A percentile compares a stretch with the other conserved stretches of the same genome.
Conservation (phyloP, 331 rosid species). For the Pyrus hybrid region DNA sequence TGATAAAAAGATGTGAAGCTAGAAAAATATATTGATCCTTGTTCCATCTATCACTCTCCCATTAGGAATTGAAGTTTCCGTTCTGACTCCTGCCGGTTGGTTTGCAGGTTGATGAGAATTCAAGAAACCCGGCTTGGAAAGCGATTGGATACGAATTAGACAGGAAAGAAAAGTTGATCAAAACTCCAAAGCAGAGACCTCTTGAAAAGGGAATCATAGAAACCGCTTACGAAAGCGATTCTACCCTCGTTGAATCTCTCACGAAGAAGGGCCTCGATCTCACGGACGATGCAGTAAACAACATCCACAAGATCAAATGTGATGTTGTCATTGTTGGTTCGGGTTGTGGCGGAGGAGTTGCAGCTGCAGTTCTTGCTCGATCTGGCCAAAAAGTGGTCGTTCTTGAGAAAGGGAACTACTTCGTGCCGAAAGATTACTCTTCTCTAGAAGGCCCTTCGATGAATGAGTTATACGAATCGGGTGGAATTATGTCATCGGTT, state of each 20-base stretch:
- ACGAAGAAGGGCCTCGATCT: conserved; percentile 56
- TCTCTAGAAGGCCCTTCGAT: conserved; percentile 74
- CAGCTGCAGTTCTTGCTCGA: conserved; percentile 81
- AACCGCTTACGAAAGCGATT: conserved; percentile 37
- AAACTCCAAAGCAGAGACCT: conserved; percentile 45
- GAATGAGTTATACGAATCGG: conserved; percentile 55
- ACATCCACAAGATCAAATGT: conserved; percentile 62
- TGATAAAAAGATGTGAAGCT: no score
- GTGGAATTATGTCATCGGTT: conserved; percentile 47
- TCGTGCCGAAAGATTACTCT: conserved; percentile 67
- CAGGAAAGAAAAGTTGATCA: conserved; percentile 28
- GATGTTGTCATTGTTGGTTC: conserved; percentile 81
- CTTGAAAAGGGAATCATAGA: conserved; percentile 67
- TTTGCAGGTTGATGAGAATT: conserved; percentile 46
- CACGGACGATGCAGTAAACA: conserved; percentile 23
- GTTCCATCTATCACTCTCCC: no score
- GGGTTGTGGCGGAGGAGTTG: conserved; percentile 94
- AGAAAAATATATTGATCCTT: no score
- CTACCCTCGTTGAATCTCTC: conserved; percentile 48
- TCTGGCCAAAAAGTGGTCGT: conserved; percentile 68
- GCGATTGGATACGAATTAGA: conserved; percentile 47
- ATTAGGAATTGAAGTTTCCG: no score
- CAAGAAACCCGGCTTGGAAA: conserved; percentile 56
- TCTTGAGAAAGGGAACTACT: conserved; percentile 83
- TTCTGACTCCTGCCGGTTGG: not conserved